Evolutionary conservation across 164 flowering plant genomes (phyloP).

Genomic region (Macadamia integrifolia): DNA sequence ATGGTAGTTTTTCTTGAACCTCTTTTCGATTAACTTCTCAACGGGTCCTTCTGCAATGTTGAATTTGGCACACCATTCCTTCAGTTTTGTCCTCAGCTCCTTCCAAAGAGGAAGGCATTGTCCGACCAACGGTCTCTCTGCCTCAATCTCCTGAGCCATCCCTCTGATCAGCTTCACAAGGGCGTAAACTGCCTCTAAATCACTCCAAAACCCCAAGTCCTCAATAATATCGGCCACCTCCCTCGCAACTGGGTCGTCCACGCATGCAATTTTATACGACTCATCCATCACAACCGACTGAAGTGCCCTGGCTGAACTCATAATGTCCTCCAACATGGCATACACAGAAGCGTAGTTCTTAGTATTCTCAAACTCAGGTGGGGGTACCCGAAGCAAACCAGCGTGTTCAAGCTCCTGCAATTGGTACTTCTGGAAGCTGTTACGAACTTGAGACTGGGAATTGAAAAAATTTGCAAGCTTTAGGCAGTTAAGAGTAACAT

Average conservation of each 20-base stretch:
- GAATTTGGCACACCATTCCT: slow-evolving; percentile 75
- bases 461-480: slow-evolving; percentile 65
- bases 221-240: slow-evolving; percentile 67
- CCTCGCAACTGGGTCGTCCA: slow-evolving; percentile 65
- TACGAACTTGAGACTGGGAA: slow-evolving; percentile 45
- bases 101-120: slow-evolving; percentile 92
- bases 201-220: slow-evolving; percentile 76
- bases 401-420: slow-evolving; percentile 64
- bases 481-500: slow-evolving; percentile 48
- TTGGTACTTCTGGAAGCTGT: slow-evolving; percentile 59
- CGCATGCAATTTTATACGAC: slow-evolving; percentile 43
- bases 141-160: slow-evolving; percentile 72
- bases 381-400: slow-evolving; percentile 47
- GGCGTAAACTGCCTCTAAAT: slow-evolving; percentile 66
- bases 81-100: slow-evolving; percentile 66
- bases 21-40: slow-evolving; percentile 63
- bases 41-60: slow-evolving; percentile 48
- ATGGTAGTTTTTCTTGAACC: slow-evolving; percentile 91
- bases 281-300: slow-evolving; percentile 67
- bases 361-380: slow-evolving; percentile 19
- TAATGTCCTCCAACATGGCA: slow-evolving; percentile 62
- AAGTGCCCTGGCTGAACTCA: slow-evolving; percentile 57
- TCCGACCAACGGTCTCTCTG: slow-evolving; percentile 78
- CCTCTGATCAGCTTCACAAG: slow-evolving; percentile 60
- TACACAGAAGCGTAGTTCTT: slow-evolving; percentile 33